Evolutionary conservation across 306 rosid species (phyloP).

Genomic region (Cucurbita pepo): DNA sequence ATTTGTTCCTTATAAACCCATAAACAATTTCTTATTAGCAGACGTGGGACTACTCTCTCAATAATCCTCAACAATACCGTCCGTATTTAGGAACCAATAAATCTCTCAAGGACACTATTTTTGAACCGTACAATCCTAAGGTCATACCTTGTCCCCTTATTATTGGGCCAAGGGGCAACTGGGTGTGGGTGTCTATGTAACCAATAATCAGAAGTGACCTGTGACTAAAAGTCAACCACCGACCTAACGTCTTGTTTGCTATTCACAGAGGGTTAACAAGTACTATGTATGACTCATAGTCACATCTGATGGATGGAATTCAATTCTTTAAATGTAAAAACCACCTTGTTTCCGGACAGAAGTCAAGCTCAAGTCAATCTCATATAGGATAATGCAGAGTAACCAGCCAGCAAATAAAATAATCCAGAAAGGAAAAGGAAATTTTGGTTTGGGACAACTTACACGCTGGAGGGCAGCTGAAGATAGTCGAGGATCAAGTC

Average conservation of each 20-base stretch:
- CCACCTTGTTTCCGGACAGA: not conserved
- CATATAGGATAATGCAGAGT: not conserved
- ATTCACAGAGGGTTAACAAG: not conserved
- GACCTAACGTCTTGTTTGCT: not conserved
- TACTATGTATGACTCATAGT: not conserved
- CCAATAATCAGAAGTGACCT: constrained; percentile 1
- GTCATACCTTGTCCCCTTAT: not conserved
- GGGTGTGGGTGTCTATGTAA: not conserved
- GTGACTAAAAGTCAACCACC: constrained; percentile 6
- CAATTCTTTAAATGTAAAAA: not conserved
- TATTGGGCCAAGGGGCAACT: not conserved
- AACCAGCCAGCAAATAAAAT: not conserved
- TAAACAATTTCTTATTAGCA: no score
- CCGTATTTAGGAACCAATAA: not conserved
- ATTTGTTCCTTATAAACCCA: no score
- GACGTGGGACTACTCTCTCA: no score
- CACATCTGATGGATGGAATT: not conserved
- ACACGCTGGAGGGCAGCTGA: constrained; percentile 67
- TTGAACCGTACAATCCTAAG: not conserved
- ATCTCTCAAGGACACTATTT: not conserved
- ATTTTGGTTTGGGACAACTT: constrained; percentile 14
- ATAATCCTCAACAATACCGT: no score
- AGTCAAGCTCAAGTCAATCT: not conserved
- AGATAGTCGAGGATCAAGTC: constrained; percentile 65
- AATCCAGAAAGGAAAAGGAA: not conserved